Evolutionary conservation across 208 protist genomes (phyloP).

Genomic region (Tritrichomonas musculus): DNA sequence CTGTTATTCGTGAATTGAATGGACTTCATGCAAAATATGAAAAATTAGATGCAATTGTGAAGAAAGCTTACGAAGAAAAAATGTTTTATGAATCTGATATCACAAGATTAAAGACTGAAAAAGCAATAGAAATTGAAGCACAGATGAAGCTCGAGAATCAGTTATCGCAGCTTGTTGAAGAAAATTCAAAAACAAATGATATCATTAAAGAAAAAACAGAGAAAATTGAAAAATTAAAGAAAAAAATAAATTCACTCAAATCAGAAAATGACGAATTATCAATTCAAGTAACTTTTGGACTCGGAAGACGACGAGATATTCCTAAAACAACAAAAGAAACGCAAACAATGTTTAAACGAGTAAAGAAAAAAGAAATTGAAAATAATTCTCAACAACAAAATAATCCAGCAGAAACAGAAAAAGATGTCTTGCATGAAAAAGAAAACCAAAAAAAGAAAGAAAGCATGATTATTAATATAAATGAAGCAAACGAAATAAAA

Average conservation of each 20-base stretch:
- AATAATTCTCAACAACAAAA: too few species aligned
- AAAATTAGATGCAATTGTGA: not conserved
- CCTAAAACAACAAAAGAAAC: not conserved
- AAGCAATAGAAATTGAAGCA: not conserved
- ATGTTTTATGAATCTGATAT: not conserved
- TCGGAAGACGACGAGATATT: not conserved
- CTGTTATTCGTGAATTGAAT: not conserved
- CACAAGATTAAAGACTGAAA: not conserved
- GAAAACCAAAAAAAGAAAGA: too few species aligned
- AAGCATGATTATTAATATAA: too few species aligned
- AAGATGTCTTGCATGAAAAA: too few species aligned
- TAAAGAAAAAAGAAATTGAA: too few species aligned
- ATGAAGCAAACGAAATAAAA: too few species aligned
- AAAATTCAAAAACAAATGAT: not conserved
- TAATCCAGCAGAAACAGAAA: too few species aligned
- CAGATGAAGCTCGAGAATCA: not conserved
- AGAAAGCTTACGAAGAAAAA: not conserved
- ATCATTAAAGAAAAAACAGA: not conserved
- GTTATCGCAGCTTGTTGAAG: not conserved
- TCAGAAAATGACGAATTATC: not conserved
- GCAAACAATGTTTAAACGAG: conserved; percentile 3
- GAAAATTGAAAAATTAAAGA: not conserved
- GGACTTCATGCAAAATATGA: not conserved
- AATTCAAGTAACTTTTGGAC: not conserved
- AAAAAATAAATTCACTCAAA: not conserved